Conservation (phyloP, 257 asterid species). For the Cynanchum wilfordii region DNA sequence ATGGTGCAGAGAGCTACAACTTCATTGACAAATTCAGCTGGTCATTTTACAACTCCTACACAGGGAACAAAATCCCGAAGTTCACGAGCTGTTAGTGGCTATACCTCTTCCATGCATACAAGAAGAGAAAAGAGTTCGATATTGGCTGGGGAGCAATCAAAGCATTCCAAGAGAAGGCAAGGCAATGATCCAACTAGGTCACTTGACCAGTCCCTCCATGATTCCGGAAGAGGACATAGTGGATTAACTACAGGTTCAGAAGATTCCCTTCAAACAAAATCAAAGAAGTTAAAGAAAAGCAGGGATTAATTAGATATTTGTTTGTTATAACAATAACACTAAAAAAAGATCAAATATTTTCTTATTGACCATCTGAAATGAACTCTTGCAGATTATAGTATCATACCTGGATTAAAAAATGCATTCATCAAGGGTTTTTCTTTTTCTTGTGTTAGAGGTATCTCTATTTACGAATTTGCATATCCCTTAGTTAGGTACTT, state of each 20-base stretch:
- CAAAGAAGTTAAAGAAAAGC: slow-evolving; percentile 43
- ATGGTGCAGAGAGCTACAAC: slow-evolving; percentile 39
- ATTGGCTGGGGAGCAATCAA: slow-evolving; percentile 28
- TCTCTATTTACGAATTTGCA: no score
- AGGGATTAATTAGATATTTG: neutral
- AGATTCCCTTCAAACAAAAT: slow-evolving; percentile 39
- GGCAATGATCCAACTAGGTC: slow-evolving; percentile 22
- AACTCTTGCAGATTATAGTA: no score
- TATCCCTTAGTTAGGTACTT: no score
- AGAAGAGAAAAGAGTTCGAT: slow-evolving; percentile 35
- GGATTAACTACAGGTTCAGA: slow-evolving; percentile 45
- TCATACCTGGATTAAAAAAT: no score
- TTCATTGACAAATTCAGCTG: slow-evolving; percentile 46
- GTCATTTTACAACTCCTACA: slow-evolving; percentile 34
- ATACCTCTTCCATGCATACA: slow-evolving; percentile 29
- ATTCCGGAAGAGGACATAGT: slow-evolving; percentile 46
- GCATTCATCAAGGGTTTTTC: no score
- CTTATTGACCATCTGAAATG: no score
- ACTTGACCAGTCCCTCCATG: slow-evolving; percentile 31
- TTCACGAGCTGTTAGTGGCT: slow-evolving; percentile 33
- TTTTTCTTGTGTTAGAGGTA: no score
- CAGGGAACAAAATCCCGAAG: slow-evolving; percentile 36
- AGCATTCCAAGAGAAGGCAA: slow-evolving; percentile 40
- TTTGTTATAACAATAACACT: neutral
- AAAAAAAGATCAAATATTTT: neutral